Evolutionary conservation across 768 basidiomycete species (phyloP), one percentile per base, ranked within the genome.

Genomic region (Thelephora ganbajun): DNA sequence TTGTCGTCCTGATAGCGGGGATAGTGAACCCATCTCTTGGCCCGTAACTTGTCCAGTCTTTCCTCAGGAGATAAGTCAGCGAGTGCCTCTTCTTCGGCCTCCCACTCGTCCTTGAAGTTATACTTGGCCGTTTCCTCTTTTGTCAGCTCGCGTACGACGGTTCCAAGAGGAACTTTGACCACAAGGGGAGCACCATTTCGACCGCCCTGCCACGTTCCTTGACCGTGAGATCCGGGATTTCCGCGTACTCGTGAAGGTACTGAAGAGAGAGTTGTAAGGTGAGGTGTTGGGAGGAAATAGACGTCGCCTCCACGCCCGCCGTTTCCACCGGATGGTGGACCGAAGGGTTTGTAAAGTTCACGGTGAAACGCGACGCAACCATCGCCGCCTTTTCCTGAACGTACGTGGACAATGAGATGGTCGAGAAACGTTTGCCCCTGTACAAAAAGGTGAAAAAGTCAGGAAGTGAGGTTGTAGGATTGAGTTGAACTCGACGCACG

Each of bases 281-380:
- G 71, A 0, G 83, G 71, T 0, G 84, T 82, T 0, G 94, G 87
- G 33, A 79, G 64, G 54, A 98, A 73, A 59, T 90, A 90, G 30
- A 98, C 79, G 56, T 84, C 80, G 3, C 88, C 91, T 22, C 93
- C 94, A 42, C 74, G 73, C 2, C 92, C 94, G 13, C 94, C 94
- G 50, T 86, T 85, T 1, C 93, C 94, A 0, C 94, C 94, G 9
- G 91, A 93, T 0, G 94, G 91, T 0, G 92, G 90, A 0, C 90
- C 89, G 51, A 78, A 74, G 1, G 83, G 76, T 48, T 77, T 77
- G 63, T 75, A 90, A 59, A 89, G 88, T 65, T 94, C 90, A 49
- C 89, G 79, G 57, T 92, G 84, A 56, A 97, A 96, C 5, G 94
- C 92, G 19, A 84, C 88, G 52, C 91, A 88, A 19, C 94, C 94